These are phyloP conservation scores for Corymbia maculata DNA, from an alignment of 345 rosid species.

Conservation along the genomic window DNA sequence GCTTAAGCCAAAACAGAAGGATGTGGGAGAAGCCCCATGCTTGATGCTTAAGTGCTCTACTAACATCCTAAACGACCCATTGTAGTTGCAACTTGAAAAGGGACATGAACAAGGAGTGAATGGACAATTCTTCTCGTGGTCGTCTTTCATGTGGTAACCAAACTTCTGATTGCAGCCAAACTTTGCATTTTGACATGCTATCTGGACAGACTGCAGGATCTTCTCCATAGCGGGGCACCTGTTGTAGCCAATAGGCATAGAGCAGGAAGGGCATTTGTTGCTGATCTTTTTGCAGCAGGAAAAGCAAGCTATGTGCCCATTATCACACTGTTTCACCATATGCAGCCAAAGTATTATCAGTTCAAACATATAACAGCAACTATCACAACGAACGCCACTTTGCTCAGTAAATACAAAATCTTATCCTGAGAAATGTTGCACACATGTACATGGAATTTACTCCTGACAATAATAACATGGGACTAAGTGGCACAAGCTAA, in stretches of 20 bases:
- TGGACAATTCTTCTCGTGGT: constrained; percentile 33
- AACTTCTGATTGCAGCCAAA: constrained; percentile 33
- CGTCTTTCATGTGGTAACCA: constrained; percentile 13
- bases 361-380: neutral
- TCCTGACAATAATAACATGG: neutral
- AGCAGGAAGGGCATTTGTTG: constrained; percentile 43
- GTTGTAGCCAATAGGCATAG: constrained; percentile 34
- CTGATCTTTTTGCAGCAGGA: constrained; percentile 33
- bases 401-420: neutral
- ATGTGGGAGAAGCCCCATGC: constrained; percentile 14
- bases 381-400: neutral
- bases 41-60: constrained; percentile 17
- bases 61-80: constrained; percentile 26
- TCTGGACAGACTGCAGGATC: constrained; percentile 29
- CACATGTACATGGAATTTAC: neutral
- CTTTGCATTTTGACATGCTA: constrained; percentile 26
- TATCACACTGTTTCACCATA: constrained; percentile 41
- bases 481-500: neutral
- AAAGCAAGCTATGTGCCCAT: constrained; percentile 57
- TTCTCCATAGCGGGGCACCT: constrained; percentile 58
- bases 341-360: neutral
- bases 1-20: neutral
- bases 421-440: neutral
- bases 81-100: constrained; percentile 19
- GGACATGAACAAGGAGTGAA: constrained; percentile 52